Evolutionary conservation across 2,329 filamentous ascomycete genomes (phyloP).

Genomic region (Fusarium sp.): DNA sequence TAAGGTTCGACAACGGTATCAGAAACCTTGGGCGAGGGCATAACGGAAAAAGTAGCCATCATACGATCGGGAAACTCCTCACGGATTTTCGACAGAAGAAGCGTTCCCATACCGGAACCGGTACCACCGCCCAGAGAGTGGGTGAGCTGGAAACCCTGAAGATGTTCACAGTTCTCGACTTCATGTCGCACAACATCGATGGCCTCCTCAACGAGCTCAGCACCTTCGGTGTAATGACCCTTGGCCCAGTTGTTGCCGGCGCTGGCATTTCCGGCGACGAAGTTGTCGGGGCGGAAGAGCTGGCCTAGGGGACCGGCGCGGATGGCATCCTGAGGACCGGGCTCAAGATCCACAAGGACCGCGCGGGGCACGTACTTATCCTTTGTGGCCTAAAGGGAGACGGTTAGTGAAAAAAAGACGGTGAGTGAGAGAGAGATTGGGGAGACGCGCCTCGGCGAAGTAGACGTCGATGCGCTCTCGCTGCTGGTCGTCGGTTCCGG

Average conservation of each 20-base stretch:
- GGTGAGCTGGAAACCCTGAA: slow-evolving; percentile 99
- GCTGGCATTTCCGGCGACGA: slow-evolving; percentile 98
- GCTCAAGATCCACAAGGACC: slow-evolving; percentile 98
- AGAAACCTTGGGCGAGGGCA: slow-evolving; percentile 98
- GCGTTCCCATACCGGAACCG: slow-evolving; percentile 99
- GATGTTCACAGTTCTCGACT: slow-evolving; percentile 98
- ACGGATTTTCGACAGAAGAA: slow-evolving; percentile 99
- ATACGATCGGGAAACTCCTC: slow-evolving; percentile 99
- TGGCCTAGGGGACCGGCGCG: slow-evolving; percentile 97
- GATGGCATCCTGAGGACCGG: slow-evolving; percentile 99
- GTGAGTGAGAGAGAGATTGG: background rate
- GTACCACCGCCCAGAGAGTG: slow-evolving; percentile 99
- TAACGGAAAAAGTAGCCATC: slow-evolving; percentile 99
- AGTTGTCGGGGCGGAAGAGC: slow-evolving; percentile 99
- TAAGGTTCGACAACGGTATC: slow-evolving; percentile 99
- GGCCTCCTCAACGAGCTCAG: slow-evolving; percentile 97
- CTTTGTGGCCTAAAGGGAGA: slow-evolving; percentile 75
- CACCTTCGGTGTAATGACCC: slow-evolving; percentile 99
- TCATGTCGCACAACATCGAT: slow-evolving; percentile 98
- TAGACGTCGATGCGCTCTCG: slow-evolving; percentile 99
- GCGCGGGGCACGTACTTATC: slow-evolving; percentile 99
- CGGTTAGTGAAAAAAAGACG: slow-evolving; percentile 5
- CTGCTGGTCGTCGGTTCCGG: slow-evolving; percentile 96
- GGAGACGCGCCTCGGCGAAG: slow-evolving; percentile 77
- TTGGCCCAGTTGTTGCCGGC: slow-evolving; percentile 99